These are phyloP conservation scores for Hericium erinaceus DNA, from an alignment of 768 basidiomycete genomes.

Conservation along the genomic window DNA sequence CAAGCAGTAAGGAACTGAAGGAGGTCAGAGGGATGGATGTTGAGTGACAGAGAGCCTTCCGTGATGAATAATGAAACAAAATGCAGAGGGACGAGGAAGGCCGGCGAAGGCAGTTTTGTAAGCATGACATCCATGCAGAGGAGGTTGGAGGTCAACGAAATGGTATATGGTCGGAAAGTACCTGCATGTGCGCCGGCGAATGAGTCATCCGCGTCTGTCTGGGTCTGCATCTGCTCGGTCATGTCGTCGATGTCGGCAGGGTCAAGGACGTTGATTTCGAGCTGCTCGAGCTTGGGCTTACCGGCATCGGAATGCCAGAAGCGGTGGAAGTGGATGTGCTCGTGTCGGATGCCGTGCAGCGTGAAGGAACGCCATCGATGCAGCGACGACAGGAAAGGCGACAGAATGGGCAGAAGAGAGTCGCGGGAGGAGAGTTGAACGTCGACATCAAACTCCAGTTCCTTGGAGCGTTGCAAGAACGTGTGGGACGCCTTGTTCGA, in stretches of 20 bases:
- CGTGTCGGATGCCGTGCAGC: conserved; percentile 30
- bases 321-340: conserved; percentile 21
- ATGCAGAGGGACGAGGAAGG: conserved; percentile 35
- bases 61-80: conserved; percentile 51
- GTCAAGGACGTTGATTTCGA: conserved; percentile 16
- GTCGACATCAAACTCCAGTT: conserved; percentile 47
- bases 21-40: conserved; percentile 38
- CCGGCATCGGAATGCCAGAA: conserved; percentile 12
- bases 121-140: conserved; percentile 38
- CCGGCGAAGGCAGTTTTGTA: conserved; percentile 38
- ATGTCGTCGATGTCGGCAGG: conserved; percentile 7
- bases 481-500: conserved; percentile 40
- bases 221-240: neutral
- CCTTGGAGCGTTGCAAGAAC: conserved; percentile 45
- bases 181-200: neutral
- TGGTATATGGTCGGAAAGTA: conserved; percentile 9
- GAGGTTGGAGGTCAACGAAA: conserved; percentile 12
- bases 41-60: conserved; percentile 34
- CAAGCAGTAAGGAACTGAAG: conserved; percentile 54
- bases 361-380: conserved; percentile 49
- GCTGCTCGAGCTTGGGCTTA: conserved; percentile 14
- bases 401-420: conserved; percentile 51
- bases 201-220: neutral
- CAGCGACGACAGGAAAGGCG: conserved; percentile 48
- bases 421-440: conserved; percentile 40